Percentiles rank a stretch among this genome's conserved stretches.
phyloP scores from a whole-genome alignment of 805 yeast species.

The Saccharomycopsis sp. region DNA sequence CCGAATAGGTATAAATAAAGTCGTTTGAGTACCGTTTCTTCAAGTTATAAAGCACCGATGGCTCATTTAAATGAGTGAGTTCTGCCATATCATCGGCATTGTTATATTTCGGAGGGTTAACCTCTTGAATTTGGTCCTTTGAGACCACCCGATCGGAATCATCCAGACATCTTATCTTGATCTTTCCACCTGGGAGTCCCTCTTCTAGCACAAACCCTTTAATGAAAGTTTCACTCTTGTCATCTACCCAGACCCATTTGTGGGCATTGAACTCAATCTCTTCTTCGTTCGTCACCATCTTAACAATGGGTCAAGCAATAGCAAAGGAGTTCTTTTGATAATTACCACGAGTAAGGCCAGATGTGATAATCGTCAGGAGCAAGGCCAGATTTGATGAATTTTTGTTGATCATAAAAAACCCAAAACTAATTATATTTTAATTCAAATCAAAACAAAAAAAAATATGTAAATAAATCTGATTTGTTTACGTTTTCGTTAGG shows the following conservation, averaged over 20 bases:
- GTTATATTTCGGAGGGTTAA: conserved; percentile 87
- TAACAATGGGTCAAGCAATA: neutral
- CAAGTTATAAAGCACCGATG: conserved; percentile 86
- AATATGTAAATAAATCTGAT: neutral
- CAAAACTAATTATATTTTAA: neutral
- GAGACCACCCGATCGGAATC: conserved; percentile 36
- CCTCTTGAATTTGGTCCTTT: conserved; percentile 46
- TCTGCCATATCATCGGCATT: conserved; percentile 94
- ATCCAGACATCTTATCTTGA: conserved; percentile 37
- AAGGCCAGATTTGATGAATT: neutral
- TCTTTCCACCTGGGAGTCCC: conserved; percentile 27
- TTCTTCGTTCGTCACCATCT: conserved; percentile 11
- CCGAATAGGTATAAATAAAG: conserved; percentile 87
- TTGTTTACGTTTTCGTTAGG: neutral
- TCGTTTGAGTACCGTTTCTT: conserved; percentile 71
- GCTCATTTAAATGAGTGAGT: conserved; percentile 87
- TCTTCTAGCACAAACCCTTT: conserved; percentile 54
- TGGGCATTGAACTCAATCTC: conserved; percentile 32
- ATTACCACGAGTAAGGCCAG: too few relatives aligned
- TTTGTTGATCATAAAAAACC: neutral
- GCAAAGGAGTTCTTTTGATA: too few relatives aligned
- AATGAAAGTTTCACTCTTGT: conserved; percentile 46
- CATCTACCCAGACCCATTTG: conserved; percentile 77
- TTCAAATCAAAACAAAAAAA: too few relatives aligned
- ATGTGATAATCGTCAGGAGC: too few relatives aligned